phyloP scores from a whole-genome alignment of 2,329 filamentous ascomycete species.

The Lasiodiplodia sp. region DNA sequence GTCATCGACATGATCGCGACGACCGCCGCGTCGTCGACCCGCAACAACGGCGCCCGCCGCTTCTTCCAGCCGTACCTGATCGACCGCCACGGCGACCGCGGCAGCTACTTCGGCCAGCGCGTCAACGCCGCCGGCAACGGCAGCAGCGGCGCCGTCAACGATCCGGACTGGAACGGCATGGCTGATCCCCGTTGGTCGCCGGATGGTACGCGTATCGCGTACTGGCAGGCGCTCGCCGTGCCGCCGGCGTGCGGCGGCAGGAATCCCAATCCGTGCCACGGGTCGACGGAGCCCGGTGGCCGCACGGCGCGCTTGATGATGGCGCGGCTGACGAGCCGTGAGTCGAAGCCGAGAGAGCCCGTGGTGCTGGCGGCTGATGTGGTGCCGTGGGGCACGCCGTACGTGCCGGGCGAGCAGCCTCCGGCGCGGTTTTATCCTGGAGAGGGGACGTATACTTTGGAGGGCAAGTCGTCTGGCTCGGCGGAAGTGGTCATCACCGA shows the following conservation, averaged over 20 bases:
- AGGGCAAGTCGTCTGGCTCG: slow-evolving; percentile 31
- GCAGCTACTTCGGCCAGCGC: slow-evolving; percentile 53
- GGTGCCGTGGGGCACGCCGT: slow-evolving; percentile 47
- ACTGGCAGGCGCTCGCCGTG: slow-evolving; percentile 50
- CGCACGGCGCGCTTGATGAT: slow-evolving; percentile 53
- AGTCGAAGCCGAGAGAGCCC: slow-evolving; percentile 35
- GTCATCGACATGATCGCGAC: slow-evolving; percentile 49
- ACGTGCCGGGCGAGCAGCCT: slow-evolving; percentile 34
- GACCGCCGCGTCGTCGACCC: slow-evolving; percentile 47
- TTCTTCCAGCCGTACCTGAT: slow-evolving; percentile 58
- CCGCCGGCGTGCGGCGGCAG: slow-evolving; percentile 53
- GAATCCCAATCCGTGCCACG: slow-evolving; percentile 53
- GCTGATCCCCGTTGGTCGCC: slow-evolving; percentile 54
- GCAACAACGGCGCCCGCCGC: slow-evolving; percentile 55
- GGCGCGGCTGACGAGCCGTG: slow-evolving; percentile 46
- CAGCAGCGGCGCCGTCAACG: slow-evolving; percentile 48
- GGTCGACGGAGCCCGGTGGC: slow-evolving; percentile 49
- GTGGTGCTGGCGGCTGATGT: slow-evolving; percentile 40
- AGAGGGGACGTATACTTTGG: slow-evolving; percentile 33
- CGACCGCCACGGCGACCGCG: slow-evolving; percentile 55
- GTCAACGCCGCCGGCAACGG: slow-evolving; percentile 47
- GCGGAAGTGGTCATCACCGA: slow-evolving; percentile 35
- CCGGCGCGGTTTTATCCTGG: neutral
- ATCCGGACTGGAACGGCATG: slow-evolving; percentile 57
- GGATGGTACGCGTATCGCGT: slow-evolving; percentile 54